Percentiles rank a stretch among this genome's conserved stretches.
Evolutionary conservation across 2,329 filamentous ascomycete genomes (phyloP).

Genomic region (Teratosphaeriaceae sp.): DNA sequence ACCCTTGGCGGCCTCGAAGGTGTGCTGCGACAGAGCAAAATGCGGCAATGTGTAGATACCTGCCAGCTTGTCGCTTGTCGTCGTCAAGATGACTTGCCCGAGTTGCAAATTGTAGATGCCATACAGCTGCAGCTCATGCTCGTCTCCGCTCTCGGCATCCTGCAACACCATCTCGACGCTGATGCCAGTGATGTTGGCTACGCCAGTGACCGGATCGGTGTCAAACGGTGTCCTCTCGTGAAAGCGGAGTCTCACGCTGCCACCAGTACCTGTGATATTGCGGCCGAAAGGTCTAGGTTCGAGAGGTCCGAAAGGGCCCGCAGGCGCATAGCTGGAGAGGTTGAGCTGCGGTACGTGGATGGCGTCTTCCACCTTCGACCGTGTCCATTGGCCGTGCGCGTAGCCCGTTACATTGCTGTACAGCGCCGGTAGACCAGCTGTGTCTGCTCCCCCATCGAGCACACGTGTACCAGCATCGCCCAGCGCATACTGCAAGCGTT

Average conservation of each 20-base stretch:
- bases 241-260: slow-evolving; percentile 63
- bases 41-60: slow-evolving; percentile 87
- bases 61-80: slow-evolving; percentile 86
- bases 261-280: slow-evolving; percentile 70
- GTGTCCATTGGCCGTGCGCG: slow-evolving; percentile 69
- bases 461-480: slow-evolving; percentile 28
- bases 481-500: slow-evolving; percentile 43
- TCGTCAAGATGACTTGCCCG: slow-evolving; percentile 74
- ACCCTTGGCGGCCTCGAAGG: slow-evolving; percentile 41
- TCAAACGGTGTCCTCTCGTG: slow-evolving; percentile 43
- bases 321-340: slow-evolving; percentile 52
- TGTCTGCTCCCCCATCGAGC: slow-evolving; percentile 33
- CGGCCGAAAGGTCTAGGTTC: slow-evolving; percentile 57
- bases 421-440: slow-evolving; percentile 43
- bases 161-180: slow-evolving; percentile 65
- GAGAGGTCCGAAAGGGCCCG: slow-evolving; percentile 54
- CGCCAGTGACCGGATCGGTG: slow-evolving; percentile 25
- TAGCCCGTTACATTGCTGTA: slow-evolving; percentile 76
- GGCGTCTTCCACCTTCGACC: slow-evolving; percentile 45
- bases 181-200: slow-evolving; percentile 59
- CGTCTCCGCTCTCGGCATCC: slow-evolving; percentile 64
- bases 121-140: slow-evolving; percentile 72
- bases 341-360: slow-evolving; percentile 41
- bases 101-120: slow-evolving; percentile 81
- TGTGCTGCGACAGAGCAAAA: slow-evolving; percentile 55